Base-by-base conservation (phyloP, 495 filamentous ascomycete genomes). In the Rusavskia elegans region DNA sequence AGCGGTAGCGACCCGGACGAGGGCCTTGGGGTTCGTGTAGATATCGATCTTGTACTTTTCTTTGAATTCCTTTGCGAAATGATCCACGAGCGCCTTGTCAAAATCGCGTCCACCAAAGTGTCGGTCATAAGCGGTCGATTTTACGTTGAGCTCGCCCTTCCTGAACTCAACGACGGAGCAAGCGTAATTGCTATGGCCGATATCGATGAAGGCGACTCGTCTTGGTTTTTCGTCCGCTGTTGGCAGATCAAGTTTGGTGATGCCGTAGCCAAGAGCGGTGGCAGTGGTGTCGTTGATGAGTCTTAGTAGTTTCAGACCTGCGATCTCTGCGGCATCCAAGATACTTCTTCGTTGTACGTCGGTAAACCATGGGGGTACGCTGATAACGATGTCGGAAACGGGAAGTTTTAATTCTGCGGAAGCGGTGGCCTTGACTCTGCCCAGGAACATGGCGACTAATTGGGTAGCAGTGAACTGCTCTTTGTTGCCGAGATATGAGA, bases 271-370 rank as follows among this genome's bases (percentile, higher is more conserved):
- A 49, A 99, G 81, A 38, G 92, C 92, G 53, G 87, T 89, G 51
- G 92, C 92, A 42, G 92, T 97, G 51, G 89, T 97, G 69, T 97
- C 93, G 73, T 99, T 97, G 75, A 99, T 90, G 48, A 99, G 75
- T 54, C 93, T 80, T 57, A 99, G 80, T 6, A 87, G 72, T 72
- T 94, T 96, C 57, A 99, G 73, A 48, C 92, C 90, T 46, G 92
- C 85, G 60, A 99, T 89, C 59, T 97, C 92, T 61, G 87, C 79
- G 45, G 93, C 93, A 66, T 99, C 92, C 59, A 97, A 74, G 55
- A 99, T 74, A 52, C 78, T 78, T 53, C 92, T 77, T 62, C 92
- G 83, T 74, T 99, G 92, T 49, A 82, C 69, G 68, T 99, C 92
- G 56, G 89, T 95, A 70, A 95, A 99, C 92, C 92, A 99, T 14